Base-by-base conservation (phyloP, 176 grass and related monocot species). In the Neostapfia colusana region DNA sequence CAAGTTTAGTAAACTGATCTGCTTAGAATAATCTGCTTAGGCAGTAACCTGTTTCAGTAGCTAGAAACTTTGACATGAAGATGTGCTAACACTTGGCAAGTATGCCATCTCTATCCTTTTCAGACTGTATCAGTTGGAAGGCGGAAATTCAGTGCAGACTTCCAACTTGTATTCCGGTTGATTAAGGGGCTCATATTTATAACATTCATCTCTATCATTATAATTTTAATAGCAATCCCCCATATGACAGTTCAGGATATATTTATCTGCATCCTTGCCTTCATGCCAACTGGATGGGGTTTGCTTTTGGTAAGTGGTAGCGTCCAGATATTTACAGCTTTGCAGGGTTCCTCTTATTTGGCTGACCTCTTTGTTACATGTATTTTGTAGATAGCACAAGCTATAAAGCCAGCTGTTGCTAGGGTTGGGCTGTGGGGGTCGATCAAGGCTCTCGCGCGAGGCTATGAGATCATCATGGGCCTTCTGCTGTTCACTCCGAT, bases 221-320 rank as follows among this genome's bases (percentile, higher is more conserved):
- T 97, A 75, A 93, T 93, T 38, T 72, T 97, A 15, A 88, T 93
- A 46, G 82, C 87, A 23, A 84, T 97, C 61, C 69, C 91, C 13
- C 89, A 84, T 26, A 97, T 97, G 95, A 97, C 95, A 28, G 84
- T 91, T 31, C 81, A 74, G 74, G 95, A 97, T 74, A 97, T 97
- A 0, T 82, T 97, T 53, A 86, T 97, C 49, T 93, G 91, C 84
- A 53, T 93, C 78, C 91, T 97, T 36, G 94, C 94, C 1, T 93
- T 97, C 86, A 91, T 97, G 88, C 94, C 91, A 12, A 97, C 94
- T 4, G 94, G 94, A 71, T 97, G 94, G 94, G 91, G 94, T 10
- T 64, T 97, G 79, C 86, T 97, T 28, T 69, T 91, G 79, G 94
- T 97, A 70, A 88, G 79, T 69, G n/a, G 69, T 6, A 16, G 15